These are phyloP conservation scores for Withania somnifera DNA, from an alignment of 305 asterid genomes.

Conservation along the genomic window DNA sequence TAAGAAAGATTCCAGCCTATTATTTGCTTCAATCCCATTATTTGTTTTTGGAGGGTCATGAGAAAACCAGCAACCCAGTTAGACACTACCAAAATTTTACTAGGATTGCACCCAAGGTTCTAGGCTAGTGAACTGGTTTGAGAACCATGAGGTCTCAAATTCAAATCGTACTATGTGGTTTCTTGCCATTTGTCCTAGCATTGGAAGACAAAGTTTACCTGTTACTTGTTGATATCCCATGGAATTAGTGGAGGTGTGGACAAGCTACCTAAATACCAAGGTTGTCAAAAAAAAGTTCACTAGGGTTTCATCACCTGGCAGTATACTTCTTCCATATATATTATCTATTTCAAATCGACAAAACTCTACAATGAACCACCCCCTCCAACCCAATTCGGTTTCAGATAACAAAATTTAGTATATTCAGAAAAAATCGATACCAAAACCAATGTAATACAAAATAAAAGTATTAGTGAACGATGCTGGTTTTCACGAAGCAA, in stretches of 20 bases:
- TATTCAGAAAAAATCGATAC: not conserved
- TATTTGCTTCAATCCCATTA: not conserved
- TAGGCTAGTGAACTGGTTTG: too few relatives aligned
- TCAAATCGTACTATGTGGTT: too few relatives aligned
- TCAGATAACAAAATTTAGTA: not conserved
- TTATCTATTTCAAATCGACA: not conserved
- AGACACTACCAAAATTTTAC: not conserved
- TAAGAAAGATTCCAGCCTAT: not conserved
- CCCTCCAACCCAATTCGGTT: not conserved
- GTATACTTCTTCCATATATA: not conserved
- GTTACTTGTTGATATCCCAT: too few relatives aligned
- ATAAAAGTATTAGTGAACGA: not conserved
- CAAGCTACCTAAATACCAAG: too few relatives aligned
- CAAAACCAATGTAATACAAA: not conserved
- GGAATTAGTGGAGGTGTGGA: too few relatives aligned
- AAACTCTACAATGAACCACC: not conserved
- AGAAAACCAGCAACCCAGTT: not conserved
- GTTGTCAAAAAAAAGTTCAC: not conserved
- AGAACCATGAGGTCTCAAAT: too few relatives aligned
- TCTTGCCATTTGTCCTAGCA: too few relatives aligned
- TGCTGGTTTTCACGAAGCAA: not conserved
- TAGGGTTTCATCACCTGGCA: not conserved
- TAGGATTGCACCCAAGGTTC: not conserved
- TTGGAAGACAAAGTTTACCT: too few relatives aligned
- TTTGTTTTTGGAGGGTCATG: not conserved